These are phyloP conservation scores for Berberis vulgaris DNA, from an alignment of 164 flowering plant species.

Conservation along the genomic window DNA sequence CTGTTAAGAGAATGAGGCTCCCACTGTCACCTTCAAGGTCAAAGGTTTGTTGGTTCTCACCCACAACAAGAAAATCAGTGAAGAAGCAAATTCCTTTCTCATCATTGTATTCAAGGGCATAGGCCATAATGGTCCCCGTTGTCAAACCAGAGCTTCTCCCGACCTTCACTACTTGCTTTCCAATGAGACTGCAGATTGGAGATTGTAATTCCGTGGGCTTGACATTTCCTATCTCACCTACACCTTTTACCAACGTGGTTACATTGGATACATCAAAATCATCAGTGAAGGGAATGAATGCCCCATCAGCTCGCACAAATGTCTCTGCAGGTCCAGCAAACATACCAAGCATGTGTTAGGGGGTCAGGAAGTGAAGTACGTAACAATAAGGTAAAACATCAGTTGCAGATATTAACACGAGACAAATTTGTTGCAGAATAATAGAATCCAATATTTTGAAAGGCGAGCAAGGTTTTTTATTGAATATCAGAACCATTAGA, in stretches of 20 bases:
- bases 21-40: constrained; percentile 98
- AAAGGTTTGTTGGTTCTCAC: constrained; percentile 88
- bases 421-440: not conserved
- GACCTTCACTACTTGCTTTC: constrained; percentile 78
- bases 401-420: not conserved
- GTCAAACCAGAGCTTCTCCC: constrained; percentile 98
- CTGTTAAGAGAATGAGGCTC: constrained; percentile 74
- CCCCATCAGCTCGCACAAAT: constrained; percentile 94
- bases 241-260: constrained; percentile 63
- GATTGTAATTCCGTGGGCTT: constrained; percentile 70
- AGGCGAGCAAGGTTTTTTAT: too few species aligned
- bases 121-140: constrained; percentile 83
- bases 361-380: constrained; percentile 12
- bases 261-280: constrained; percentile 61
- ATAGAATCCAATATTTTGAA: too few species aligned
- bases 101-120: constrained; percentile 92
- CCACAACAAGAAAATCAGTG: constrained; percentile 90
- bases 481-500: too few species aligned
- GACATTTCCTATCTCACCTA: constrained; percentile 77
- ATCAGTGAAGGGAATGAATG: constrained; percentile 87
- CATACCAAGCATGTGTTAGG: constrained; percentile 5
- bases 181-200: constrained; percentile 64
- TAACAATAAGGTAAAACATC: too few species aligned
- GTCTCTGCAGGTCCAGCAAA: constrained; percentile 56
- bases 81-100: constrained; percentile 92